Evolutionary conservation across 352 stramenopile genomes (phyloP).

Genomic region (Pythium biforme): DNA sequence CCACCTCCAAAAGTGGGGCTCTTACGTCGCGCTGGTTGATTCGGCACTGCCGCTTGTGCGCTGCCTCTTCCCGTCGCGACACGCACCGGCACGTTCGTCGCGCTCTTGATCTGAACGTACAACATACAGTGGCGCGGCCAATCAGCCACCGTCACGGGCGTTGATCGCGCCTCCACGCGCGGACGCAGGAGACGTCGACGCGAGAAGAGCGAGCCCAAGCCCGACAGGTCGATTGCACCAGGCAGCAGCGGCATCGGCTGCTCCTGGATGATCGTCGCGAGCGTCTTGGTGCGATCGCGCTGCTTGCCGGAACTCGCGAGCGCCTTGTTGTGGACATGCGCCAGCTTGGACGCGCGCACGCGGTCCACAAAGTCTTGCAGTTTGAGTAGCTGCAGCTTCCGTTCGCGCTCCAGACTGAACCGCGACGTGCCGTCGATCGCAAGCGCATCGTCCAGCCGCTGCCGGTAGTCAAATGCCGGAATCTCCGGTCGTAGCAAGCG

Average conservation of each 20-base stretch:
- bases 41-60: background rate
- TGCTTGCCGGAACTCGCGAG: slow-evolving; percentile 5
- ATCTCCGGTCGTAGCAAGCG: slow-evolving; percentile 63
- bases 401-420: slow-evolving; percentile 50
- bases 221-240: slow-evolving; percentile 58
- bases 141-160: slow-evolving; percentile 35
- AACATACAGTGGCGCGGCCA: slow-evolving; percentile 68
- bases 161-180: slow-evolving; percentile 27
- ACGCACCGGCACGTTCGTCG: slow-evolving; percentile 69
- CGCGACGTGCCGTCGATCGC: slow-evolving; percentile 17
- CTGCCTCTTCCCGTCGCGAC: slow-evolving; percentile 9
- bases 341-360: slow-evolving; percentile 37
- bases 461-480: slow-evolving; percentile 46
- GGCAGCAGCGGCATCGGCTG: slow-evolving; percentile 78
- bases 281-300: slow-evolving; percentile 26
- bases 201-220: slow-evolving; percentile 53
- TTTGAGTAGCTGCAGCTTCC: slow-evolving; percentile 44
- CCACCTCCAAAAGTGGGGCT: background rate
- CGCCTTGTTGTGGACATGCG: slow-evolving; percentile 11
- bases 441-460: slow-evolving; percentile 46
- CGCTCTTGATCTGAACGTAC: slow-evolving; percentile 84
- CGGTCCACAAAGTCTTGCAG: slow-evolving; percentile 67
- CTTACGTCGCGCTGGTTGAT: background rate
- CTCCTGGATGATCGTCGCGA: slow-evolving; percentile 83
- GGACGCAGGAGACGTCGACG: slow-evolving; percentile 51